Conservation (phyloP, 108 stramenopile species). For the Fragilariopsis cylindrus region DNA sequence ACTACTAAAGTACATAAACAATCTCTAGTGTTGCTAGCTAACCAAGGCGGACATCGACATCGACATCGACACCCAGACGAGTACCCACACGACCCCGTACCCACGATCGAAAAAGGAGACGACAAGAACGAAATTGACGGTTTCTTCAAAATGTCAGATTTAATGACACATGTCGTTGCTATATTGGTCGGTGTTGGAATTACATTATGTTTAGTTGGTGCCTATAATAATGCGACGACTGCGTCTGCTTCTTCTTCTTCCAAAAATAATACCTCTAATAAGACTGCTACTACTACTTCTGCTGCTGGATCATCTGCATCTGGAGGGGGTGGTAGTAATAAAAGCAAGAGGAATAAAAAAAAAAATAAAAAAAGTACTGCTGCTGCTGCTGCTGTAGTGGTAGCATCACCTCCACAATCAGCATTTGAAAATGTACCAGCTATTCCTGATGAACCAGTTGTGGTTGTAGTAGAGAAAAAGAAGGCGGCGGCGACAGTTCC, state of each 20-base stretch:
- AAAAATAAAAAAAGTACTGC: conserved; percentile 23
- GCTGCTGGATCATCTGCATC: too few relatives aligned
- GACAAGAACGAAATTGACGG: too few relatives aligned
- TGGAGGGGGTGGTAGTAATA: conserved; percentile 1
- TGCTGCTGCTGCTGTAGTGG: conserved; percentile 2
- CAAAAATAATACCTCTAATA: not conserved
- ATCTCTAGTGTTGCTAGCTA: too few relatives aligned
- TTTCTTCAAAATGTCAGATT: not conserved
- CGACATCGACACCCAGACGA: too few relatives aligned
- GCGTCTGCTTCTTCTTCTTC: not conserved
- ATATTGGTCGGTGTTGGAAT: conserved; percentile 8
- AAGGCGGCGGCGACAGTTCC: not conserved
- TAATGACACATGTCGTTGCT: conserved; percentile 7
- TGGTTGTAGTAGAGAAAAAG: not conserved
- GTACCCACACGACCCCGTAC: too few relatives aligned
- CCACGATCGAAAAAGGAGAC: too few relatives aligned
- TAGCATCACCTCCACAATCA: not conserved
- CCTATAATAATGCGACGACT: not conserved
- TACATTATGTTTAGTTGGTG: not conserved
- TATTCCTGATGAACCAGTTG: not conserved
- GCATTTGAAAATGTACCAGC: not conserved
- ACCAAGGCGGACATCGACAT: too few relatives aligned
- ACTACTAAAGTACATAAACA: too few relatives aligned
- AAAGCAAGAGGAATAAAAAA: conserved; percentile 12
- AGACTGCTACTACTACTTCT: not conserved